phyloP scores from a whole-genome alignment of 2,329 filamentous ascomycete species.

The Chlorencoelia australis region DNA sequence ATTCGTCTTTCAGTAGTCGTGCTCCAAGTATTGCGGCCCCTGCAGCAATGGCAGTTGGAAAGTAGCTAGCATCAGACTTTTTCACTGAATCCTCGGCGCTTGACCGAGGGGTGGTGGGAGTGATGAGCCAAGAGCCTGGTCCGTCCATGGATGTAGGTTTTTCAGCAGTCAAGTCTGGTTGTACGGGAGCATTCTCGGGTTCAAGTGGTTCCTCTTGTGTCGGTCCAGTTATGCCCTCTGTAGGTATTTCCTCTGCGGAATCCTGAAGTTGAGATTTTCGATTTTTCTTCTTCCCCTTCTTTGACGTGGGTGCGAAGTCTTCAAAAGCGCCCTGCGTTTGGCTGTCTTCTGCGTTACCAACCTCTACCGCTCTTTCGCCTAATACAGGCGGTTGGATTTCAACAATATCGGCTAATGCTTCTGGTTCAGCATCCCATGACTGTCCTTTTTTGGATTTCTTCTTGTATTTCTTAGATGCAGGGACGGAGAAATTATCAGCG shows the following conservation, averaged over 20 bases:
- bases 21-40: constrained; percentile 10
- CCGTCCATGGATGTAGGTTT: constrained; percentile 16
- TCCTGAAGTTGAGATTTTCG: constrained; percentile 13
- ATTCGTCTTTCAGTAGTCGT: constrained; percentile 5
- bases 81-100: constrained; percentile 2
- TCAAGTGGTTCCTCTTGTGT: constrained; percentile 2
- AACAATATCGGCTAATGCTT: too few relatives aligned
- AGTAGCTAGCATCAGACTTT: constrained; percentile 6
- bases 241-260: constrained; percentile 2
- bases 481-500: too few relatives aligned
- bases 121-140: constrained; percentile 16
- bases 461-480: constrained; percentile 7
- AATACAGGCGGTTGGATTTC: too few relatives aligned
- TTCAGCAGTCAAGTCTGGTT: constrained; percentile 7
- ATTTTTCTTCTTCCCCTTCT: constrained; percentile 28
- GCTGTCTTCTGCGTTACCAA: too few relatives aligned
- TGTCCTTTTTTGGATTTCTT: constrained; percentile 1
- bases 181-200: constrained; percentile 1
- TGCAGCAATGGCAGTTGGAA: constrained; percentile 9
- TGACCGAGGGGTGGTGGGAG: constrained; percentile 13
- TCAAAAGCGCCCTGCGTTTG: background rate
- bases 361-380: too few relatives aligned
- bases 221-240: background rate
- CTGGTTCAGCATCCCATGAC: background rate
- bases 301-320: constrained; percentile 9